Conservation (phyloP, 768 basidiomycete genomes). For the Trametes sanguinea region DNA sequence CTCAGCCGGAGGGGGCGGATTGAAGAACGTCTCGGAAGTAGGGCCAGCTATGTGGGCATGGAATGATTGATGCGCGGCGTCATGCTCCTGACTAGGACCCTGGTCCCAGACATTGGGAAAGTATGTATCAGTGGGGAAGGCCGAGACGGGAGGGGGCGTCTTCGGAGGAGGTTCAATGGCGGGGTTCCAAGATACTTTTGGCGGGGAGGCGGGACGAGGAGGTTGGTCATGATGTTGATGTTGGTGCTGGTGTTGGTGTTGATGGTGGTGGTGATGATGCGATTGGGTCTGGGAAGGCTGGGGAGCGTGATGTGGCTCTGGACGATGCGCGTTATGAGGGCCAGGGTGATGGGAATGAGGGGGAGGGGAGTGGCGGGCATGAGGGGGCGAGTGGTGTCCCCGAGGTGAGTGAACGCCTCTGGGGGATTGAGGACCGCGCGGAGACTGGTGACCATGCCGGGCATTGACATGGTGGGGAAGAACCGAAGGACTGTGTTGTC, state of each 20-base stretch:
- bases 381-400: conserved; percentile 16
- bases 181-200: conserved; percentile 78
- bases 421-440: conserved; percentile 13
- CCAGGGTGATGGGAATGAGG: background rate
- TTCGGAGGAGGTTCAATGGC: conserved; percentile 79
- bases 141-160: conserved; percentile 50
- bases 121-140: conserved; percentile 73
- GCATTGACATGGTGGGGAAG: background rate
- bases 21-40: conserved; percentile 57
- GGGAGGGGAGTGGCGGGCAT: conserved; percentile 15
- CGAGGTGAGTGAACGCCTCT: conserved; percentile 22
- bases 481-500: conserved; percentile 13
- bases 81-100: conserved; percentile 44
- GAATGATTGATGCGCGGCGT: conserved; percentile 37
- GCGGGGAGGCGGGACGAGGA: conserved; percentile 57
- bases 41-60: conserved; percentile 37
- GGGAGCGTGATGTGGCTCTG: conserved; percentile 17
- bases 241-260: conserved; percentile 26
- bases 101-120: conserved; percentile 90
- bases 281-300: conserved; percentile 22
- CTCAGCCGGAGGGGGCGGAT: conserved; percentile 56
- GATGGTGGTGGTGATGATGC: conserved; percentile 27
- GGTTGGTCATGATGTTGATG: conserved; percentile 35
- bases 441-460: conserved; percentile 9
- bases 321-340: background rate